Conservation (phyloP, 768 basidiomycete species). For the Agrocybe pediades region DNA sequence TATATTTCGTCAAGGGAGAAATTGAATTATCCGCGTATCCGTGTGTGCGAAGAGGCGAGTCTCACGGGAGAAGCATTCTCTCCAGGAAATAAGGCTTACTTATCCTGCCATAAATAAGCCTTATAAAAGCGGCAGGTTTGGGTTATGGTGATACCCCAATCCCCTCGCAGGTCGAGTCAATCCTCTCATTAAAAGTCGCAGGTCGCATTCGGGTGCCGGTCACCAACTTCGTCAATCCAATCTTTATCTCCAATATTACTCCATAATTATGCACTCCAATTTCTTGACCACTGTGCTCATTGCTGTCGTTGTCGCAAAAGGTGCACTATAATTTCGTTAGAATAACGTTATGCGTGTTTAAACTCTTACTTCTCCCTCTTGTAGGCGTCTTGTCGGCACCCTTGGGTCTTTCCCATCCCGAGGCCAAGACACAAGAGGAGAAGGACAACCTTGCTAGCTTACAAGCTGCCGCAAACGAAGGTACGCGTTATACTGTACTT, state of each 20-base stretch:
- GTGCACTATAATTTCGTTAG: no score
- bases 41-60: no score
- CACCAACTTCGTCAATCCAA: neutral
- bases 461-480: neutral
- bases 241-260: neutral
- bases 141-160: neutral
- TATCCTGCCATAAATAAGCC: no score
- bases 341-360: no score
- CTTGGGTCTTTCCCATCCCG: neutral
- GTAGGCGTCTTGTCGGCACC: neutral
- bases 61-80: no score
- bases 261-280: neutral
- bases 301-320: neutral
- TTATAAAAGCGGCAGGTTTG: no score
- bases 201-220: neutral
- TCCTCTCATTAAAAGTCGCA: neutral
- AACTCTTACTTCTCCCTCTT: no score
- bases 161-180: constrained; percentile 1
- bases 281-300: neutral
- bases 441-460: neutral
- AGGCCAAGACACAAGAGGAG: neutral
- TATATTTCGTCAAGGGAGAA: no score
- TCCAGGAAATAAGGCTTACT: neutral
- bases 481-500: no score
- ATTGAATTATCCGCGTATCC: no score